Base-by-base conservation (phyloP, 768 basidiomycete species). In the Suillus occidentalis region DNA sequence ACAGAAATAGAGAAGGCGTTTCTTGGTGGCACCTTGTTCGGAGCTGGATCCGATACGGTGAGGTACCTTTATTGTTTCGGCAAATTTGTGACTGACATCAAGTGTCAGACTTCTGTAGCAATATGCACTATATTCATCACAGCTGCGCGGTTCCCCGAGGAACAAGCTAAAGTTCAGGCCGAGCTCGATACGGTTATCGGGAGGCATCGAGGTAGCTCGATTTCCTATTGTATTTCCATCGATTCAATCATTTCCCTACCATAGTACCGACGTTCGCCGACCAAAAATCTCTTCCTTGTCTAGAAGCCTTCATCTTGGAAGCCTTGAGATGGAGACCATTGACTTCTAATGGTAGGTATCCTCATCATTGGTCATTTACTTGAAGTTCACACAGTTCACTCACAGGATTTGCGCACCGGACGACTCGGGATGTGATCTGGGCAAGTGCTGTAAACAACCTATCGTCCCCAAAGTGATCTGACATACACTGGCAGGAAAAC, bases 1-100 rank as follows among this genome's bases (percentile, higher is more conserved):
- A 77, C 82, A 4, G 79, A 84, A 63, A 73, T 79, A 58, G 84
- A 87, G 66, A 77, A 79, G 1, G 81, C 85, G 0, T 87, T 85
- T 71, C 78, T 87, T n/a, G 84, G 82, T 2, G 86, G 86, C 0
- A 80, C 80, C 34, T 82, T 87, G 76, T 87, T 87, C 65, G 85
- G 84, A 37, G 86, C 86, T 25, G 86, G 85, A 3, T 81, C 82
- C 0, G 85, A 86, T 66, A 85, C 86, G 25, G 75, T 74, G 40
- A 20, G 63, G 65, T 49, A 6, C 9, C n/a, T 7, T 20, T 2
- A 8, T 31, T 52, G 31, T 34, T 10, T 53, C 4, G 9, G 18
- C 6, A 34, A 0, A 53, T 6, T 20, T 2, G 18, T 34, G 16
- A 12, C 52, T 53, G 10, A 53, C 5, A 53, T 34, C 10, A 53